Evolutionary conservation across 306 rosid species (phyloP), one percentile per base, ranked within the genome.

Genomic region (Oemleria cerasiformis): DNA sequence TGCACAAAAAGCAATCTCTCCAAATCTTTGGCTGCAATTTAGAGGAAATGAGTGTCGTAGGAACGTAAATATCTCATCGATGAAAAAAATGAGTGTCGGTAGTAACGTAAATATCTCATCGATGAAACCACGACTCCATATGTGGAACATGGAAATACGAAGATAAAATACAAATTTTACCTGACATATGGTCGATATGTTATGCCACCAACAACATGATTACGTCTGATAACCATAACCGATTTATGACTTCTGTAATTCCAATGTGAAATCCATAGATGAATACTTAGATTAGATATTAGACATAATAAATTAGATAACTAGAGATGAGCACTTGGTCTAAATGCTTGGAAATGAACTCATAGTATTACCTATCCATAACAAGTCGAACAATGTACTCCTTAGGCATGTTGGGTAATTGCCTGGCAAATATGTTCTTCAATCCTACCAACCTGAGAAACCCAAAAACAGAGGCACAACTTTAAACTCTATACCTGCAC

Each of bases 351-450:
- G 2, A 42, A 70, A 6, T 15, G 50, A 51, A 11, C 60, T 59
- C 12, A 15, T 63, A 59, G 34, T 54, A 75, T 74, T 88, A 94
- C 99, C 97, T 94, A 77, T 94, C 99, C 97, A 94, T 91, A 67
- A 94, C 95, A 79, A 94, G 97, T 19, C 97, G 97, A 48, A 94
- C 96, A 78, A 94, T 94, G 83, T 94, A 94, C 87, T 94, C 99
- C 84, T 94, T 94, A n/a, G 97, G 97, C 99, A 94, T 91, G 81
- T 94, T 94, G 36, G 99, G 97, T 62, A 94, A 83, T 82, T 94
- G 97, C 73, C 95, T 81, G 64, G 95, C 96, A 80, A 94, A 94
- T 77, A 91, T 94, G 80, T 94, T 94, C 87, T 94, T 94, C 87
- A 94, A 81, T 78, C 99, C 99, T 62, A 94, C 90, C 82, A 91